A percentile compares a stretch with the other conserved stretches of the same genome.
phyloP scores from a whole-genome alignment of 2,329 filamentous ascomycete species.

The Ilyonectria destructans region DNA sequence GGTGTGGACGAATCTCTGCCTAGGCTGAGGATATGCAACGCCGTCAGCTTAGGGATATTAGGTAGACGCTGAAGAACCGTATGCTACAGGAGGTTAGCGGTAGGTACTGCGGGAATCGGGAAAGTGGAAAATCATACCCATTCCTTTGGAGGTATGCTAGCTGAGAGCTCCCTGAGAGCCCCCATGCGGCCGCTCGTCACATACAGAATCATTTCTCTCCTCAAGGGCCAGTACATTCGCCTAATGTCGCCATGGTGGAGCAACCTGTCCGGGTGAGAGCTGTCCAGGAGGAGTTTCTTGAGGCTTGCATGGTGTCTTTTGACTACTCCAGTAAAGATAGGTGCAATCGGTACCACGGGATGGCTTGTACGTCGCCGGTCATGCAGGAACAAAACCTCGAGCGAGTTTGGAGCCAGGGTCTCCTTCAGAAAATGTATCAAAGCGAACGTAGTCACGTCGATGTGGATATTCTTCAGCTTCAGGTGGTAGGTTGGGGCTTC shows the following conservation, averaged over 20 bases:
- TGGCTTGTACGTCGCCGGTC: conserved; percentile 27
- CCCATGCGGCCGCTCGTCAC: conserved; percentile 36
- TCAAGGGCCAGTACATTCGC: conserved; percentile 31
- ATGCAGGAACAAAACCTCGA: conserved; percentile 35
- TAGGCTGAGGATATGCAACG: conserved; percentile 31
- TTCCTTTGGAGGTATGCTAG: conserved; percentile 24
- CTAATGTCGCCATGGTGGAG: conserved; percentile 20
- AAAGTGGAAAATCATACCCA: conserved; percentile 24
- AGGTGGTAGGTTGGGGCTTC: conserved; percentile 29
- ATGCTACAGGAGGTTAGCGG: conserved; percentile 28
- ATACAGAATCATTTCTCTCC: conserved; percentile 31
- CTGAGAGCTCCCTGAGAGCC: conserved; percentile 34
- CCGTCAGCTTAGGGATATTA: conserved; percentile 31
- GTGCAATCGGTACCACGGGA: conserved; percentile 29
- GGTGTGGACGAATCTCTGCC: conserved; percentile 19
- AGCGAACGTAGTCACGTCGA: conserved; percentile 34
- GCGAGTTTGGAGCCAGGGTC: conserved; percentile 32
- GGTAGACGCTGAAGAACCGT: conserved; percentile 33
- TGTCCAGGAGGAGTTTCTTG: conserved; percentile 36
- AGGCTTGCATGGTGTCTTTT: conserved; percentile 37
- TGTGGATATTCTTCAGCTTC: conserved; percentile 32
- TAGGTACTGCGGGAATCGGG: neutral
- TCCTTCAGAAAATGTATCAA: conserved; percentile 34
- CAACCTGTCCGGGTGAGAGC: conserved; percentile 26
- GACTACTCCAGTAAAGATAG: conserved; percentile 28